A percentile compares a stretch with the other conserved stretches of the same genome.
Conservation (phyloP, 805 yeast genomes). For the Diddensiella santjacobensis region DNA sequence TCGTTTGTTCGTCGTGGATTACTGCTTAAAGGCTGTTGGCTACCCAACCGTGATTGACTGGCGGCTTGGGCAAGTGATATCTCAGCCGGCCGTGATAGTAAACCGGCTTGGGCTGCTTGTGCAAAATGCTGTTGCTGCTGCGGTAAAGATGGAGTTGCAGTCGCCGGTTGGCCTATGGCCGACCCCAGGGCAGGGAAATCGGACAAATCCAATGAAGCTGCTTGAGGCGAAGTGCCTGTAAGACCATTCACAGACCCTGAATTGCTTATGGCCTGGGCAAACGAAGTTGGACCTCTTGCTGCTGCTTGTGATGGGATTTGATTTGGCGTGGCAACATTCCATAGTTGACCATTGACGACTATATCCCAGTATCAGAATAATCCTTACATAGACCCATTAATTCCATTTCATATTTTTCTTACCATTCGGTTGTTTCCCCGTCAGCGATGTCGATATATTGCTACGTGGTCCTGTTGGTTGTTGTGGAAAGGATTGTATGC, state of each 20-base stretch:
- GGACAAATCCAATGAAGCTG: slow-evolving; percentile 20
- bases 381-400: too few relatives aligned
- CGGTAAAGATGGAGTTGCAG: slow-evolving; percentile 2
- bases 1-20: not conserved
- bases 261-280: slow-evolving; percentile 14
- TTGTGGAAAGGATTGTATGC: slow-evolving; percentile 2
- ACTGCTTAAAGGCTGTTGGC: not conserved
- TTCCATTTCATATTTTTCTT: slow-evolving; percentile 1
- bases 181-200: slow-evolving; percentile 29
- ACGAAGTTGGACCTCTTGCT: slow-evolving; percentile 2
- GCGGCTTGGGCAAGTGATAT: not conserved
- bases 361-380: too few relatives aligned
- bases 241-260: not conserved
- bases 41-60: slow-evolving; percentile 5
- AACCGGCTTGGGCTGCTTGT: slow-evolving; percentile 7
- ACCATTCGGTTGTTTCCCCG: slow-evolving; percentile 2
- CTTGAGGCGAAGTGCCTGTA: slow-evolving; percentile 10
- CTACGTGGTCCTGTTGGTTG: not conserved
- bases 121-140: slow-evolving; percentile 8
- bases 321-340: slow-evolving; percentile 1
- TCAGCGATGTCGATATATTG: slow-evolving; percentile 2
- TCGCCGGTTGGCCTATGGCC: slow-evolving; percentile 10
- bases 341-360: slow-evolving; percentile 6
- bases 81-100: slow-evolving; percentile 8
- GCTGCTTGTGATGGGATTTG: slow-evolving; percentile 3